These are phyloP conservation scores for Chalciporus piperatus DNA, from an alignment of 768 basidiomycete species.

Conservation along the genomic window DNA sequence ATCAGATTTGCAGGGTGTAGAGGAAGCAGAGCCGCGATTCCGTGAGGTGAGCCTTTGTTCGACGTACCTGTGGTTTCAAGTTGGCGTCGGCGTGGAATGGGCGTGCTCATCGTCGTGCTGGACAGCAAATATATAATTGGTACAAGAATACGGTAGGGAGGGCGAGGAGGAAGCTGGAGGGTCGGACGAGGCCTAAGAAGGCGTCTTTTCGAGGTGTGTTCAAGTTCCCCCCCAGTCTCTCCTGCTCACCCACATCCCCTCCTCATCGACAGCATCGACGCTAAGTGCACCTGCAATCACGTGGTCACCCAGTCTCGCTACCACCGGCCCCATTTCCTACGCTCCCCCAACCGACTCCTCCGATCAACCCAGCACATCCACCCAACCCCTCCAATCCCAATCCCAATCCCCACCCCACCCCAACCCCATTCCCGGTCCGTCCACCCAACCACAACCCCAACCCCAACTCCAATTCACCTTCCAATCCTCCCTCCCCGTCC, in stretches of 20 bases:
- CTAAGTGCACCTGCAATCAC: slow-evolving; percentile 28
- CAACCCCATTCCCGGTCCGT: slow-evolving; percentile 24
- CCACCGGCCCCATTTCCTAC: slow-evolving; percentile 40
- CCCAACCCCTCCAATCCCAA: slow-evolving; percentile 24
- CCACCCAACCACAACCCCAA: slow-evolving; percentile 34
- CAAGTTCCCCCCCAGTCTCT: too few relatives aligned
- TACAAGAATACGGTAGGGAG: slow-evolving; percentile 70
- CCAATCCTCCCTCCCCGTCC: slow-evolving; percentile 45
- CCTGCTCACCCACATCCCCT: too few relatives aligned
- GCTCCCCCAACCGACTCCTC: slow-evolving; percentile 15
- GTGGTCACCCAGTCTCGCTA: slow-evolving; percentile 38
- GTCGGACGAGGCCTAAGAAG: slow-evolving; percentile 50
- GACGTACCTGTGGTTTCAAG: too few relatives aligned
- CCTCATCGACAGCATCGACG: slow-evolving; percentile 9
- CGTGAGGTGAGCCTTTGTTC: slow-evolving; percentile 59
- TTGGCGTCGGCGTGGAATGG: too few relatives aligned
- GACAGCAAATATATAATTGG: slow-evolving; percentile 70
- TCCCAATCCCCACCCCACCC: slow-evolving; percentile 3
- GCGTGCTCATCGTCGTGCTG: not conserved
- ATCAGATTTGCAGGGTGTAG: slow-evolving; percentile 49
- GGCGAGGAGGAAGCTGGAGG: slow-evolving; percentile 55
- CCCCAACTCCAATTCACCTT: slow-evolving; percentile 45
- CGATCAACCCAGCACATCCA: slow-evolving; percentile 29
- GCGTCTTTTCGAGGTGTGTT: too few relatives aligned
- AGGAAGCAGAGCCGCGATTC: slow-evolving; percentile 59